Evolutionary conservation across 139 green algal genomes (phyloP).

Genomic region (Chlamydomonas sphaeroides): DNA sequence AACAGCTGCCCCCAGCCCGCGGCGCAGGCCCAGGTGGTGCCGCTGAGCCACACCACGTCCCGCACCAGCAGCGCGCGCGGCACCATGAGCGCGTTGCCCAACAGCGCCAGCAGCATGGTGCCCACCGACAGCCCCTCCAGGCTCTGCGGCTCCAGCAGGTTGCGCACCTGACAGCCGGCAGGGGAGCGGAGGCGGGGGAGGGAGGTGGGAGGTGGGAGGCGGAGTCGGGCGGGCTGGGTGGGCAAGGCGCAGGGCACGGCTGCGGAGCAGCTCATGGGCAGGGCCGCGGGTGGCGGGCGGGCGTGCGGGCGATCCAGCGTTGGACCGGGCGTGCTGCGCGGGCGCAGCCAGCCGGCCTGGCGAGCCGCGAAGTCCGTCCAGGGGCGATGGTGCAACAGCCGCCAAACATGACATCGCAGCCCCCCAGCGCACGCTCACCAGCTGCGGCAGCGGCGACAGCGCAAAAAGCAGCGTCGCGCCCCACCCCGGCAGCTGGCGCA

Average conservation of each 20-base stretch:
- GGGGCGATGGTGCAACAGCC: no score
- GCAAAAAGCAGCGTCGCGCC: constrained; percentile 69
- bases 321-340: no score
- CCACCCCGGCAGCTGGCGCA: constrained; percentile 60
- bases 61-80: constrained; percentile 83
- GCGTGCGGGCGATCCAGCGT: no score
- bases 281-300: no score
- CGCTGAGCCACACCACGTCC: constrained; percentile 86
- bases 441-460: constrained; percentile 65
- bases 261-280: no score
- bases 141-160: constrained; percentile 75
- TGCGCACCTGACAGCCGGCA: constrained; percentile 59
- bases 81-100: constrained; percentile 90
- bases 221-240: no score
- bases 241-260: no score
- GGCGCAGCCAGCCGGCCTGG: no score
- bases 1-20: constrained; percentile 82
- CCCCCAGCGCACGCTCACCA: constrained; percentile 45
- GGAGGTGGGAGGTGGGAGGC: no score
- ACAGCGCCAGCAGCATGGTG: constrained; percentile 83
- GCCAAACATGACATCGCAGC: background rate
- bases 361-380: no score
- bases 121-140: constrained; percentile 72
- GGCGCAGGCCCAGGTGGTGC: constrained; percentile 71
- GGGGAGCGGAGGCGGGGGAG: no score